phyloP scores from a whole-genome alignment of 345 rosid species.

The Populus simonii region DNA sequence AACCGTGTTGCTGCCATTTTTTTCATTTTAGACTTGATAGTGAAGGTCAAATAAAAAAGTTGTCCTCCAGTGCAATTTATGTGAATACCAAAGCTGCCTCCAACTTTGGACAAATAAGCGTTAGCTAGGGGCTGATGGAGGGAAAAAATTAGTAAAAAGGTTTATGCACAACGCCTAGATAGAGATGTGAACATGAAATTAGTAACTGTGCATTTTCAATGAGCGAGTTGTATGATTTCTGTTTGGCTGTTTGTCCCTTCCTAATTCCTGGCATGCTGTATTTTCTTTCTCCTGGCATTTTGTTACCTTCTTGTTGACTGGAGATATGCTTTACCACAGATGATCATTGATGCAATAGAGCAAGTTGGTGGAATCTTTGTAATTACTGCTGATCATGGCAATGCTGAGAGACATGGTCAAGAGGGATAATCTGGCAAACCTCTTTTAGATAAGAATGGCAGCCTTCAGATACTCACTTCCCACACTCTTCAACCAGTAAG shows the following conservation, averaged over 20 bases:
- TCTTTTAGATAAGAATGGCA: slow-evolving; percentile 56
- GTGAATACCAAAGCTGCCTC: not conserved
- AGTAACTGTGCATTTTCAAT: not conserved
- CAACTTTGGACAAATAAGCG: not conserved
- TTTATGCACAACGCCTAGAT: not conserved
- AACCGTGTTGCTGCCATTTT: not conserved
- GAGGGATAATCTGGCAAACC: slow-evolving; percentile 86
- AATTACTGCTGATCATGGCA: slow-evolving; percentile 96
- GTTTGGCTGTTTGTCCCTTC: not conserved
- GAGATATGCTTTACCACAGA: slow-evolving; percentile 43
- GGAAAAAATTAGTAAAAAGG: not conserved
- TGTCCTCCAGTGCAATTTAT: not conserved
- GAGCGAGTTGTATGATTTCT: not conserved
- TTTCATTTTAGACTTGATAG: not conserved
- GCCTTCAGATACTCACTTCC: slow-evolving; percentile 86
- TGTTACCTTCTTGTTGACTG: not conserved
- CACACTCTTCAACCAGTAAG: slow-evolving; percentile 96
- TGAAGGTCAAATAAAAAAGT: not conserved
- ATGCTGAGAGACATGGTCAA: slow-evolving; percentile 98
- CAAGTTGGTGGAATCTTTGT: slow-evolving; percentile 88
- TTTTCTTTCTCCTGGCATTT: not conserved
- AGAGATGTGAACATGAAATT: not conserved
- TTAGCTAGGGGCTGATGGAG: not conserved
- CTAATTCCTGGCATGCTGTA: not conserved
- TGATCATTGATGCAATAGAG: slow-evolving; percentile 75